phyloP scores from a whole-genome alignment of 2,329 filamentous ascomycete genomes.

The Ilyonectria destructans region DNA sequence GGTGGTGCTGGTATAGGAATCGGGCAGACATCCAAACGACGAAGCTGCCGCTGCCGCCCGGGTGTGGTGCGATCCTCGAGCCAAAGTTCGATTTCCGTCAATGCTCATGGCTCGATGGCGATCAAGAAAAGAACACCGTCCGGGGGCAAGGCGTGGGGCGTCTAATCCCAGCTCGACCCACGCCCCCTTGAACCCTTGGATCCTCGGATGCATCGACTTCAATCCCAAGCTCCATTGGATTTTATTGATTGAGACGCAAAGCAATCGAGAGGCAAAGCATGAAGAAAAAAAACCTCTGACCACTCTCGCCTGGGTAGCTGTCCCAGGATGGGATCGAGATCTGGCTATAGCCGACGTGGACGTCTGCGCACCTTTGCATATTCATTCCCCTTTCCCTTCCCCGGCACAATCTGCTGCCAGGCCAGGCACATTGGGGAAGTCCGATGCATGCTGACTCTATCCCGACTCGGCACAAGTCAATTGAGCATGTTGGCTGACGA shows the following conservation, averaged over 20 bases:
- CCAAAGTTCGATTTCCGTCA: conserved; percentile 52
- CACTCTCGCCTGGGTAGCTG: conserved; percentile 30
- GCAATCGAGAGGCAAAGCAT: conserved; percentile 32
- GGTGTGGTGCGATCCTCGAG: conserved; percentile 49
- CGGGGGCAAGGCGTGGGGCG: conserved; percentile 38
- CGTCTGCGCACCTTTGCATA: conserved; percentile 19
- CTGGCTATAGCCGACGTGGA: conserved; percentile 30
- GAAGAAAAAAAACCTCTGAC: conserved; percentile 39
- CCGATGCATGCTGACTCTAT: neutral
- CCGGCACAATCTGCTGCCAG: neutral
- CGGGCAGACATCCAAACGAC: conserved; percentile 31
- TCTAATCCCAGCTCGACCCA: conserved; percentile 34
- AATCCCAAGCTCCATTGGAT: conserved; percentile 40
- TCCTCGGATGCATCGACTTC: conserved; percentile 24
- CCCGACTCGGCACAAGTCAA: neutral
- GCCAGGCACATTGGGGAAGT: conserved; percentile 5
- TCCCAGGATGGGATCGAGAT: conserved; percentile 51
- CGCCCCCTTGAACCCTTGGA: conserved; percentile 31
- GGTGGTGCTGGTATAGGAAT: conserved; percentile 38
- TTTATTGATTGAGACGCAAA: conserved; percentile 34
- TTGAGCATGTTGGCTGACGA: neutral
- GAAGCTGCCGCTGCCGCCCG: conserved; percentile 40
- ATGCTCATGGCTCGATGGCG: conserved; percentile 47
- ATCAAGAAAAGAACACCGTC: conserved; percentile 50
- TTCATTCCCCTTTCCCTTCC: conserved; percentile 6